phyloP scores from a whole-genome alignment of 495 filamentous ascomycete genomes.

The Neurospora sp. region DNA sequence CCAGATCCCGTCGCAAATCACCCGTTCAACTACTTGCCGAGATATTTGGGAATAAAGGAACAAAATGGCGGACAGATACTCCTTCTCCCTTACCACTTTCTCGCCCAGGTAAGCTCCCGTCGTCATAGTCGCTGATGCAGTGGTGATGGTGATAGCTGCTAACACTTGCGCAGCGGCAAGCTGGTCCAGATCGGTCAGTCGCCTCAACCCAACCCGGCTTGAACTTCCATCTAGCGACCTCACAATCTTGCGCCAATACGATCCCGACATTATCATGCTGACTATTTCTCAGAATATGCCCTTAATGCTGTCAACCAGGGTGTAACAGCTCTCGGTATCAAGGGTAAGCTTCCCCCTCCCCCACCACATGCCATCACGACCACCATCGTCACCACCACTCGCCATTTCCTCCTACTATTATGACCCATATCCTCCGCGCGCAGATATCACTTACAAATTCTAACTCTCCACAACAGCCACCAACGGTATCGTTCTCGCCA shows the following conservation, averaged over 20 bases:
- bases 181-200: conserved; percentile 71
- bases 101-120: conserved; percentile 76
- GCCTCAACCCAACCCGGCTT: neutral
- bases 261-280: neutral
- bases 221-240: neutral
- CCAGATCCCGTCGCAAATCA: neutral
- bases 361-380: neutral
- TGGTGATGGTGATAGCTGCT: conserved; percentile 23
- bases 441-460: neutral
- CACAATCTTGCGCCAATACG: neutral
- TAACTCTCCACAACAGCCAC: conserved; percentile 49
- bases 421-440: neutral
- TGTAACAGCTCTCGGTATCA: conserved; percentile 95
- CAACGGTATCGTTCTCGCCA: conserved; percentile 97
- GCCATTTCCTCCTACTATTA: neutral
- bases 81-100: conserved; percentile 98
- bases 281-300: conserved; percentile 72
- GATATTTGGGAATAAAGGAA: neutral
- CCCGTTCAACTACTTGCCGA: neutral
- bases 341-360: conserved; percentile 49
- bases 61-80: conserved; percentile 95
- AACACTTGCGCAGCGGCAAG: conserved; percentile 66
- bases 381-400: neutral
- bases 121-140: conserved; percentile 6
- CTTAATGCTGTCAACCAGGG: conserved; percentile 98